A percentile compares a stretch with the other conserved stretches of the same genome.
phyloP scores from a whole-genome alignment of 768 basidiomycete genomes.

The Tricholoma flavovirens region DNA sequence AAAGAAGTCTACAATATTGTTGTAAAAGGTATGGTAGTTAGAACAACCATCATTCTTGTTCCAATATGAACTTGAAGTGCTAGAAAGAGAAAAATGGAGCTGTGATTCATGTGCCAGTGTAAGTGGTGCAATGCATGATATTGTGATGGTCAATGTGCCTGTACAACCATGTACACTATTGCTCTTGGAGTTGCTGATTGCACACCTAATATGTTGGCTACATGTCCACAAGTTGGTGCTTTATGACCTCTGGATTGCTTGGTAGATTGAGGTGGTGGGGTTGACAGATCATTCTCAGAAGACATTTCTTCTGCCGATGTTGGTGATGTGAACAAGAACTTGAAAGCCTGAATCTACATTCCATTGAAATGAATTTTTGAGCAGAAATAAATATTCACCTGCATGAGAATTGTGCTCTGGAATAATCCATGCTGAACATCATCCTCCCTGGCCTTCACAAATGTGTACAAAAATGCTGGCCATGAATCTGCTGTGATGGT shows the following conservation, averaged over 20 bases:
- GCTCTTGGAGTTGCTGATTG: background rate
- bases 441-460: background rate
- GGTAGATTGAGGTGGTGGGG: background rate
- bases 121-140: background rate
- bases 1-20: background rate
- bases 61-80: too few relatives aligned
- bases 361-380: background rate
- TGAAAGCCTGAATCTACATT: background rate
- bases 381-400: background rate
- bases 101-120: background rate
- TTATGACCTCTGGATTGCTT: background rate
- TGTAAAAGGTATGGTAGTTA: background rate
- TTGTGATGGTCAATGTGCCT: background rate
- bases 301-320: background rate
- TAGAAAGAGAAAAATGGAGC: background rate
- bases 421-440: conserved; percentile 9
- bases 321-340: background rate
- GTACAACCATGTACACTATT: background rate
- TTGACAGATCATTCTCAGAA: background rate
- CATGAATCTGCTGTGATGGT: too few relatives aligned
- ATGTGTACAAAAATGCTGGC: conserved; percentile 7
- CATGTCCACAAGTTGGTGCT: background rate
- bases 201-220: background rate
- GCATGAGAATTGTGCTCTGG: background rate
- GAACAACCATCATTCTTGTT: background rate